These are phyloP conservation scores for Chrysanthemum lavandulifolium DNA, from an alignment of 129 eudicot genomes.

Conservation along the genomic window DNA sequence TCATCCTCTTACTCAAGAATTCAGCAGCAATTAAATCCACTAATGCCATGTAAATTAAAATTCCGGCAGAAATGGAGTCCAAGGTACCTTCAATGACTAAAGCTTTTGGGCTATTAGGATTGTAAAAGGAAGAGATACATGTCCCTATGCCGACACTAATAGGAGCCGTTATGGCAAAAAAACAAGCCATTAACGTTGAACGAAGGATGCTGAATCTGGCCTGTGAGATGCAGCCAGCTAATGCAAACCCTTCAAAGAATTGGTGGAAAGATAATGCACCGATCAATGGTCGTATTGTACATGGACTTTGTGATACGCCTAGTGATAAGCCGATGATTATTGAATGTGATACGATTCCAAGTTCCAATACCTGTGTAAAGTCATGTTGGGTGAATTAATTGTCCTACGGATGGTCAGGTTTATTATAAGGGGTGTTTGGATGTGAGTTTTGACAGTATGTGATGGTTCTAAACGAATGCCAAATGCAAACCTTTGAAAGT, in stretches of 20 bases:
- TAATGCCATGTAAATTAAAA: conserved; percentile 81
- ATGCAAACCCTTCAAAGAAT: conserved; percentile 90
- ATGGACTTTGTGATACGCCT: too few species aligned
- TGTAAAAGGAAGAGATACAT: conserved; percentile 55
- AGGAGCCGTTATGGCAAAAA: conserved; percentile 75
- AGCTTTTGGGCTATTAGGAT: conserved; percentile 76
- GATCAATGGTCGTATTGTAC: too few species aligned
- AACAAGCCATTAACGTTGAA: conserved; percentile 64
- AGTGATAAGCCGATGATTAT: too few species aligned
- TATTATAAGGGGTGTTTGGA: too few species aligned
- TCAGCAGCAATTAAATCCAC: conserved; percentile 96
- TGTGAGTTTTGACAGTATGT: too few species aligned
- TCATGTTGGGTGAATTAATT: too few species aligned
- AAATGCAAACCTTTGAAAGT: too few species aligned
- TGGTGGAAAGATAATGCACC: conserved; percentile 39
- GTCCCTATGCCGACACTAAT: conserved; percentile 65
- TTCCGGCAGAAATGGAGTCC: conserved; percentile 81
- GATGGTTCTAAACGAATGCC: too few species aligned
- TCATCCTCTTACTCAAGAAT: conserved; percentile 87
- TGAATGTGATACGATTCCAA: too few species aligned
- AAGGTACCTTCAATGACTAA: conserved; percentile 70
- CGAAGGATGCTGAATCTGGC: conserved; percentile 52
- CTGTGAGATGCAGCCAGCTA: conserved; percentile 85
- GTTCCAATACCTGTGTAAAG: too few species aligned
- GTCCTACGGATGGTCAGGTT: too few species aligned